Conservation (phyloP, 768 basidiomycete genomes). For the Amanita rimosa region DNA sequence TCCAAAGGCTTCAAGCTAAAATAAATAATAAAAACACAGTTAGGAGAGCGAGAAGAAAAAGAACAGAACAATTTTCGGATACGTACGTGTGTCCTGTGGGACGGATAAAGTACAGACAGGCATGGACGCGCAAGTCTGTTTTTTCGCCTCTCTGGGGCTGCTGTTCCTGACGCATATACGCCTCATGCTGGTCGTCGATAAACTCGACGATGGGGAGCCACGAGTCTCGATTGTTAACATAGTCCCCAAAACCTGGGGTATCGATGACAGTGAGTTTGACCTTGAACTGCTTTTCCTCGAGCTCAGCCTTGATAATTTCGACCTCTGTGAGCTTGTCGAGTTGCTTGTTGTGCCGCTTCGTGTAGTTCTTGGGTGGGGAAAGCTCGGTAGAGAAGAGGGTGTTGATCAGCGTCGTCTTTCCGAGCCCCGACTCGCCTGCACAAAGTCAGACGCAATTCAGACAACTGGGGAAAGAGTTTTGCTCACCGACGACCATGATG, state of each 20-base stretch:
- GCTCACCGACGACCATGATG: slow-evolving; percentile 95
- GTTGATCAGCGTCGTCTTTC: slow-evolving; percentile 97
- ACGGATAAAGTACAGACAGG: slow-evolving; percentile 94
- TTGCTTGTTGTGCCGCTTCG: slow-evolving; percentile 83
- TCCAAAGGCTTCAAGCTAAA: slow-evolving; percentile 88
- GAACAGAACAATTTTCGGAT: background rate
- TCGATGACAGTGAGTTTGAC: slow-evolving; percentile 99
- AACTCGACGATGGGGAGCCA: slow-evolving; percentile 99
- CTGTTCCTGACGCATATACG: slow-evolving; percentile 97
- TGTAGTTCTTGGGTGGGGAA: slow-evolving; percentile 85
- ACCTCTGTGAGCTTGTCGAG: slow-evolving; percentile 98
- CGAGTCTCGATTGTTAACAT: slow-evolving; percentile 99
- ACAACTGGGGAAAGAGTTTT: background rate
- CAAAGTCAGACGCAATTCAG: slow-evolving; percentile 1
- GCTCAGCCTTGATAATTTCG: slow-evolving; percentile 98
- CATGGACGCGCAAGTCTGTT: slow-evolving; percentile 91
- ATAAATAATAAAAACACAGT: background rate
- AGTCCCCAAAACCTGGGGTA: slow-evolving; percentile 99
- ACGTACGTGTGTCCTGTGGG: slow-evolving; percentile 94
- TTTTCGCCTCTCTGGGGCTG: slow-evolving; percentile 94
- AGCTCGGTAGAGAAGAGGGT: slow-evolving; percentile 98
- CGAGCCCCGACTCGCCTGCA: slow-evolving; percentile 90
- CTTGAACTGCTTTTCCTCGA: slow-evolving; percentile 98
- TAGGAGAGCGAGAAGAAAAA: background rate
- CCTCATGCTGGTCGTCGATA: slow-evolving; percentile 92